Evolutionary conservation across 345 rosid species (phyloP), one percentile per base, ranked within the genome.

Genomic region (Heritiera fomes): DNA sequence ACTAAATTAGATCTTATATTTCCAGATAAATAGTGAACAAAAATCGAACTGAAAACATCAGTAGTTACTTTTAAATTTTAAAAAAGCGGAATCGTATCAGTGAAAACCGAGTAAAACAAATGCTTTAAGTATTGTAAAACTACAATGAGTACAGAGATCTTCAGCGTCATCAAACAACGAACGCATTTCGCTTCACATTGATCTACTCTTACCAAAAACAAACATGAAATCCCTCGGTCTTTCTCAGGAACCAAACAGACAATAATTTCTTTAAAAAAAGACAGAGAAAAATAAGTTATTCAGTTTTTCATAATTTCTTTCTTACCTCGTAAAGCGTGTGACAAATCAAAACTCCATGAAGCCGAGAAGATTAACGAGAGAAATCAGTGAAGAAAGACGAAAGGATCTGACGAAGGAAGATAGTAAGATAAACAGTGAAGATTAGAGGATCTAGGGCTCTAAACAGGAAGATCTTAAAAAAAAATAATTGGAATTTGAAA

Each of bases 271-370:
- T 34, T 34, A 61, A n/a, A 7, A 70, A 70, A 50, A 47, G 9
- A 69, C 9, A 47, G 9, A 69, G 18, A 6, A 41, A 1, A n/a
- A 55, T 5, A 17, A 70, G 28, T 34, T 32, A n/a, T 17, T 1
- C 9, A 70, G 28, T 34, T 32, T 5, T 53, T 17, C 30, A 12
- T 20, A 41, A 7, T 47, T 30, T 41, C 76, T 20, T 10, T 28
- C 81, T 80, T 41, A 87, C 88, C 87, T 87, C 70, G 84, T 23
- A 40, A 84, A 53, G 75, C 79, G 83, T 3, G 81, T 66, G 55
- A 49, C 4, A 5, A 83, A 84, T 91, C 88, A 92, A 61, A 81
- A 56, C 67, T 78, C 84, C 92, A 92, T 86, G 47, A 71, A 77
- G 78, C 61, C 23, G 20, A 59, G 71, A 53, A 72, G 52, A 14